A percentile compares a stretch with the other conserved stretches of the same genome.
phyloP scores from a whole-genome alignment of 1,284 basidiomycete species.

The Schizopora paradoxa region DNA sequence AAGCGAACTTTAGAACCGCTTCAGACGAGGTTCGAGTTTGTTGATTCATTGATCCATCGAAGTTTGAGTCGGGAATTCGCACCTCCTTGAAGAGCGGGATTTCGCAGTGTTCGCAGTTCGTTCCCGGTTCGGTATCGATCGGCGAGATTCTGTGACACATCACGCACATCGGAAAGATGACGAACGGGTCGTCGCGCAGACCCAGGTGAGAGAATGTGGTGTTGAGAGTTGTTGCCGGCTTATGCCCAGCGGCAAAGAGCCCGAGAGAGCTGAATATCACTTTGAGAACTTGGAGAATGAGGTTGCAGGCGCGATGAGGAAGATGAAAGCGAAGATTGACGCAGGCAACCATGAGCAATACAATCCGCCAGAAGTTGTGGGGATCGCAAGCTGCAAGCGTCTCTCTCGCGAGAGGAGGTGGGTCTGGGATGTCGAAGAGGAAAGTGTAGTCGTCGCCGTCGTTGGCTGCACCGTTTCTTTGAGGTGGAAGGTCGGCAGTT shows the following conservation, averaged over 20 bases:
- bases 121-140: not conserved
- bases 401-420: not conserved
- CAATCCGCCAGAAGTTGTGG: not conserved
- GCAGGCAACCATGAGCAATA: not conserved
- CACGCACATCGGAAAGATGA: not conserved
- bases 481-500: too few species aligned
- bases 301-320: conserved; percentile 1
- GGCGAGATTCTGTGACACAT: not conserved
- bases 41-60: not conserved
- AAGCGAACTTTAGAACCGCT: not conserved
- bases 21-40: not conserved
- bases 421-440: not conserved
- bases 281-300: conserved; percentile 4
- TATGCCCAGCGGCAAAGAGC: not conserved
- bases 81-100: not conserved
- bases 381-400: not conserved
- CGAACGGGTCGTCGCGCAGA: not conserved
- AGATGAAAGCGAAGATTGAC: conserved; percentile 7
- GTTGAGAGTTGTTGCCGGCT: not conserved
- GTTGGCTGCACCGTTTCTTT: too few species aligned
- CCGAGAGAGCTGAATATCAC: not conserved
- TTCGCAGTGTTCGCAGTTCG: not conserved
- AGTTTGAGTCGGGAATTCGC: not conserved
- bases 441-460: too few species aligned
- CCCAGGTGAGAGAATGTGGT: not conserved